Conservation (phyloP, 768 basidiomycete genomes). For the Boletus barrowsii region DNA sequence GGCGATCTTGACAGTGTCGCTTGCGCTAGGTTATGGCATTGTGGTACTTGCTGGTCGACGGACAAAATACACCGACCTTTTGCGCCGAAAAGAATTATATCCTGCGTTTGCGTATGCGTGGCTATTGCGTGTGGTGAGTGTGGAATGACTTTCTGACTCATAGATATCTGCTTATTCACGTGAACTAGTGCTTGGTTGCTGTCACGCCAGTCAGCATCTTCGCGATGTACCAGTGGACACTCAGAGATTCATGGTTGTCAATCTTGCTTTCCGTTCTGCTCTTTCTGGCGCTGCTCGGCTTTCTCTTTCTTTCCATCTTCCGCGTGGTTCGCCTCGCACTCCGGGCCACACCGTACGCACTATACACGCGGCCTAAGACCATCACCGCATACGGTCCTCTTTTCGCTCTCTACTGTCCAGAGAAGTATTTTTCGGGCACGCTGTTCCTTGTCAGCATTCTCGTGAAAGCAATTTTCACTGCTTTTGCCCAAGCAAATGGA, state of each 20-base stretch:
- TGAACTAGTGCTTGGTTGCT: conserved; percentile 53
- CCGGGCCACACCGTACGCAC: conserved; percentile 37
- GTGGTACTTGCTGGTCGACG: conserved; percentile 27
- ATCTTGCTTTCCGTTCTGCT: conserved; percentile 73
- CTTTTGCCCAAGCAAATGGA: conserved; percentile 58
- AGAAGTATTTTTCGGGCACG: conserved; percentile 67
- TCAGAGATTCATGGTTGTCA: conserved; percentile 85
- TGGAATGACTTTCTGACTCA: neutral
- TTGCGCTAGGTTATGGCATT: conserved; percentile 52
- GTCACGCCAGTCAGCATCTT: conserved; percentile 74
- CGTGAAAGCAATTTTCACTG: conserved; percentile 70
- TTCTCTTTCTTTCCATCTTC: conserved; percentile 50
- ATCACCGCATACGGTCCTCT: conserved; percentile 53
- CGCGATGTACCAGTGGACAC: conserved; percentile 86
- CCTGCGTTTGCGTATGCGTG: conserved; percentile 52
- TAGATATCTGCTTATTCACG: neutral
- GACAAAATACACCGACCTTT: conserved; percentile 17
- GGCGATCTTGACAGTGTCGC: conserved; percentile 51
- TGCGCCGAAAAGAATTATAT: conserved; percentile 35
- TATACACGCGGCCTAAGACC: conserved; percentile 35
- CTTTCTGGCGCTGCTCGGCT: conserved; percentile 49
- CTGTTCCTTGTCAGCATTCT: conserved; percentile 55
- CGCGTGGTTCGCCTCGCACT: conserved; percentile 47
- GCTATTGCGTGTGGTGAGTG: conserved; percentile 64
- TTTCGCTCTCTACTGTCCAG: conserved; percentile 61